Evolutionary conservation across 306 rosid genomes (phyloP).

Genomic region (Corylus heterophylla): DNA sequence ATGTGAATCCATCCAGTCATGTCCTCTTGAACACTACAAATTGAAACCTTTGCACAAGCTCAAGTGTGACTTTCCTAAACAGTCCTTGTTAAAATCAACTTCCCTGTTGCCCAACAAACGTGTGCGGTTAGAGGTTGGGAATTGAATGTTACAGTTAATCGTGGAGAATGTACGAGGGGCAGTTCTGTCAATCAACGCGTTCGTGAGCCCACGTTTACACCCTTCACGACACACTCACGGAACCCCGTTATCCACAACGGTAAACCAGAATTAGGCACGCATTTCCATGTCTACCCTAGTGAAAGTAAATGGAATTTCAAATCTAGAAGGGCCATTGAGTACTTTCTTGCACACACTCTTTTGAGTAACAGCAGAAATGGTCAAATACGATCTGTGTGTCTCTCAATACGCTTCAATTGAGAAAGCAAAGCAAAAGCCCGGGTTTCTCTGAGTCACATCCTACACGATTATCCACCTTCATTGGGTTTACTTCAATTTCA

Average conservation of each 20-base stretch:
- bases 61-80: not conserved
- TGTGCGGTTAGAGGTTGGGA: not conserved
- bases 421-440: conserved; percentile 20
- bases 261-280: not conserved
- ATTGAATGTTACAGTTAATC: not conserved
- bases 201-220: not conserved
- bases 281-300: not conserved
- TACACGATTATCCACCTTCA: conserved; percentile 46
- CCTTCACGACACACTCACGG: not conserved
- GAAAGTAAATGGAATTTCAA: not conserved
- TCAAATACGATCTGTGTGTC: conserved; percentile 3
- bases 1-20: not conserved
- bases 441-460: conserved; percentile 55
- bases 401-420: conserved; percentile 1
- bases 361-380: not conserved
- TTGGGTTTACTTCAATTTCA: conserved; percentile 1
- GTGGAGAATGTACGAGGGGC: not conserved
- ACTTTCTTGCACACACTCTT: conserved; percentile 24
- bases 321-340: conserved; percentile 4
- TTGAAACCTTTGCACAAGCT: not conserved
- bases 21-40: not conserved
- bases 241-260: not conserved
- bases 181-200: not conserved
- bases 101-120: not conserved
- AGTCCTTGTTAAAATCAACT: not conserved